A percentile compares a stretch with the other conserved stretches of the same genome.
Evolutionary conservation across 257 asterid species (phyloP).

Genomic region (Salvia splendens): DNA sequence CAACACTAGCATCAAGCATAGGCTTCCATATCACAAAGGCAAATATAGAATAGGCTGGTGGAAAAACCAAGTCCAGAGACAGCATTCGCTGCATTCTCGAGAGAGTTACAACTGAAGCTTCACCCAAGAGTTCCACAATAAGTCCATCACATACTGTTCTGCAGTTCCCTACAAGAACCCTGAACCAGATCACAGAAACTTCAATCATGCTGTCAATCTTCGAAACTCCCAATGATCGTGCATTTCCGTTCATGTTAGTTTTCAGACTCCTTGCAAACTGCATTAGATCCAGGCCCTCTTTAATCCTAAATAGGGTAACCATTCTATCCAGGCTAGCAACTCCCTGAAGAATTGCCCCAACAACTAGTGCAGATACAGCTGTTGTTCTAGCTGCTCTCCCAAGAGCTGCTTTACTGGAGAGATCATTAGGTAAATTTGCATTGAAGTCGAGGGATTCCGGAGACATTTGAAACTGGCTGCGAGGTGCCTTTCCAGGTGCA

Average conservation of each 20-base stretch:
- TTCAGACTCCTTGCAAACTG: conserved; percentile 77
- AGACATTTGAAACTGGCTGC: conserved; percentile 70
- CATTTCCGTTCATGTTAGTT: conserved; percentile 77
- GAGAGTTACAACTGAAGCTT: conserved; percentile 78
- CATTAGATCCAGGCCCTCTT: conserved; percentile 87
- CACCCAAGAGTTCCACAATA: conserved; percentile 83
- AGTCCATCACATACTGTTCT: conserved; percentile 89
- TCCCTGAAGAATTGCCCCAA: conserved; percentile 92
- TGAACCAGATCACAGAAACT: conserved; percentile 91
- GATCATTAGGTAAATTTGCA: conserved; percentile 58
- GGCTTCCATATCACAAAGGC: conserved; percentile 88
- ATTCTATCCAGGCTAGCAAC: conserved; percentile 88
- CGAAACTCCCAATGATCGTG: conserved; percentile 61
- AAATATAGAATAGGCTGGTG: conserved; percentile 85
- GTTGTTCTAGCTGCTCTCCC: conserved; percentile 65
- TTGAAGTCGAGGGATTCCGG: conserved; percentile 70
- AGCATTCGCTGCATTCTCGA: conserved; percentile 85
- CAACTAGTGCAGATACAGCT: conserved; percentile 77
- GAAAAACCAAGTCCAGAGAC: conserved; percentile 70
- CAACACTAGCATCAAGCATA: conserved; percentile 56
- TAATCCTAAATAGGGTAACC: conserved; percentile 78
- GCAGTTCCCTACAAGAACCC: conserved; percentile 98
- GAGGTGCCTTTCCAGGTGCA: conserved; percentile 79
- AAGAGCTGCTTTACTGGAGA: conserved; percentile 49
- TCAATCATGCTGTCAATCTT: conserved; percentile 79